Evolutionary conservation across 176 grass and related monocot genomes (phyloP).

Genomic region (Rhynchospora breviuscula): DNA sequence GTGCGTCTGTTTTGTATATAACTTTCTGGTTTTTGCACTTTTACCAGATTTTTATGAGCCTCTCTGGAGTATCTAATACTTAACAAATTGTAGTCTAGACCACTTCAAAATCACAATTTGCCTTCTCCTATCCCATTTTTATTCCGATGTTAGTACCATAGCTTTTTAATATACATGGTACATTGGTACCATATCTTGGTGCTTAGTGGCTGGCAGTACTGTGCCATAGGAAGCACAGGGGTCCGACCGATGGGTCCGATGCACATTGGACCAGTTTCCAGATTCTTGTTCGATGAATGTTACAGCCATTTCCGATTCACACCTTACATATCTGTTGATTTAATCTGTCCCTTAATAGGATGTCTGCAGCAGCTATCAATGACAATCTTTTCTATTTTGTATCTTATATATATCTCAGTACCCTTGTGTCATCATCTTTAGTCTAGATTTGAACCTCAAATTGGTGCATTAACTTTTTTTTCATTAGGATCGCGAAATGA

Average conservation of each 20-base stretch:
- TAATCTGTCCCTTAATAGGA: not conserved
- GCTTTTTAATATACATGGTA: not conserved
- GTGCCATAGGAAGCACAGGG: not conserved
- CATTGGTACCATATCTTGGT: not conserved
- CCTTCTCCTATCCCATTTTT: not conserved
- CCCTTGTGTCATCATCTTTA: not conserved
- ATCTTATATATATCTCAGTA: not conserved
- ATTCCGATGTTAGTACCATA: not conserved
- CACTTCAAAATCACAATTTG: slow-evolving; percentile 2
- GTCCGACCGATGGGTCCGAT: not conserved
- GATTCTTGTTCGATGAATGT: not conserved
- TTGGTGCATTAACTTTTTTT: not conserved
- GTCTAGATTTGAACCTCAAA: not conserved
- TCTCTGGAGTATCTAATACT: slow-evolving; percentile 10
- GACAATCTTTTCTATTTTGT: not conserved
- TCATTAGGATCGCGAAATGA: not conserved
- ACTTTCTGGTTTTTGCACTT: not conserved
- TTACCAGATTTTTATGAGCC: slow-evolving; percentile 19
- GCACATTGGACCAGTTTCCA: not conserved
- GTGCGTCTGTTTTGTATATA: not conserved
- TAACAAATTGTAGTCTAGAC: slow-evolving; percentile 1
- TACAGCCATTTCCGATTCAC: not conserved
- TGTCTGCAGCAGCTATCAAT: not conserved
- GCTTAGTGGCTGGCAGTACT: not conserved
- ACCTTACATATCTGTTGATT: not conserved